Base-by-base conservation (phyloP, 2,329 filamentous ascomycete species). In the Periconia sp. region DNA sequence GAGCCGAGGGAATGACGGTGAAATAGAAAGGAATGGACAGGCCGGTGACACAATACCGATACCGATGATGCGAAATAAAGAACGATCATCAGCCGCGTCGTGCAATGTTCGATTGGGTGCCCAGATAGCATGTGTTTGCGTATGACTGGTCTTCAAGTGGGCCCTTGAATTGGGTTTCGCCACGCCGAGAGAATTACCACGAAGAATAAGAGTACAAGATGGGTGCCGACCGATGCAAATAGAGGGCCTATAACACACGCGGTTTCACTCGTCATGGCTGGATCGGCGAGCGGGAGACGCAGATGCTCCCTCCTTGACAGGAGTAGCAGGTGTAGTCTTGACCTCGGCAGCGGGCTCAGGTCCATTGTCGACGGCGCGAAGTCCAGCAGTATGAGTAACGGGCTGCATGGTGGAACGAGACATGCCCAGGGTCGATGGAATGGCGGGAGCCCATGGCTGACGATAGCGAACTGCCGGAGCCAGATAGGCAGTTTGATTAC, bases 271-370 rank as follows among this genome's bases (percentile, higher is more conserved):
- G 17, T 68, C 68, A 23, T 61, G 59, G 50, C 45, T 54, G 47
- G 64, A 60, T 9, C 49, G 57, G 17, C 55, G 61, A 53, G 54
- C 62, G 27, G 69, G 67, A 13, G 68, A 70, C 42, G 55, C 52
- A 37, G 62, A 54, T 45, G 55, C 55, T 30, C 63, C 63, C 9
- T 57, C 52, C 54, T 73, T 73, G 59, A 71, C 59, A 10, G 71
- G 70, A 31, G 70, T 73, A 14, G 66, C 60, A n/a, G 71, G 71
- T 44, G 60, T 68, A 17, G 68, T 66, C 60, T 70, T 68, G 55
- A 59, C 60, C 15, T 70, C 68, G 31, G 60, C 50, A 17, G 59
- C 67, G 41, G 65, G 62, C 31, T 73, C 68, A 23, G 69, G 67
- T 19, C 56, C 52, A 20, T 61, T 65, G 15, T 72, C 65, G 0